Evolutionary conservation across 495 filamentous ascomycete genomes (phyloP), one percentile per base, ranked within the genome.

Genomic region (Aspergillus homomorphus): DNA sequence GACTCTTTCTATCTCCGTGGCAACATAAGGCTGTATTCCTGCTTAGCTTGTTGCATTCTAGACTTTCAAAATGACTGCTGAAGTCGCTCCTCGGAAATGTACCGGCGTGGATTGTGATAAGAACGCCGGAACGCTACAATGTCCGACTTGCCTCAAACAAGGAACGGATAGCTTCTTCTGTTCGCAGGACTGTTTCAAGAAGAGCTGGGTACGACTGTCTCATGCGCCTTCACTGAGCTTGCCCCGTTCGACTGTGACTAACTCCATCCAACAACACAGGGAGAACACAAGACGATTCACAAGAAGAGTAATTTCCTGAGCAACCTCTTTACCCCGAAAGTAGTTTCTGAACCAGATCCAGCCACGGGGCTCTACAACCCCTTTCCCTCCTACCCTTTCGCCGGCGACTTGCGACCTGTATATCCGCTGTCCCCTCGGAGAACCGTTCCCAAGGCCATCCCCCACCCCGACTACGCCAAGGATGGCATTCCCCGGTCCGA

Each of bases 111-210:
- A 91, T 64, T 98, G 94, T 76, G 72, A 79, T 6, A 96, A 97
- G 59, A 85, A 91, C 58, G 90, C 91, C 44, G 86, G 90, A 33
- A 77, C 85, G 22, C 76, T 98, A 14, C 92, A 98, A 70, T 98
- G 94, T 77, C 94, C 94, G 23, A 97, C 89, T 48, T 98, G 94
- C 65, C 79, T 96, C 58, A 96, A 92, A 73, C 72, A 89, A 52
- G 92, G 89, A 50, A 92, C 89, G 66, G 90, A 93, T 69, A 94
- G 90, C 76, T 96, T 84, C 73, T 98, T 98, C 80, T 98, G 94
- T 78, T 91, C 91, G 12, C 95, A 98, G 69, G 95, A 98, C 66
- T 98, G 94, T 81, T 98, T 98, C 78, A 98, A 96, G 80, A 85
- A 84, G 69, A 98, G 90, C 77, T 98, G 94, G 94, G 94, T 98